A percentile compares a stretch with the other conserved stretches of the same genome.
Conservation (phyloP, 2,329 filamentous ascomycete species). For the Hymenoscyphus scutula region DNA sequence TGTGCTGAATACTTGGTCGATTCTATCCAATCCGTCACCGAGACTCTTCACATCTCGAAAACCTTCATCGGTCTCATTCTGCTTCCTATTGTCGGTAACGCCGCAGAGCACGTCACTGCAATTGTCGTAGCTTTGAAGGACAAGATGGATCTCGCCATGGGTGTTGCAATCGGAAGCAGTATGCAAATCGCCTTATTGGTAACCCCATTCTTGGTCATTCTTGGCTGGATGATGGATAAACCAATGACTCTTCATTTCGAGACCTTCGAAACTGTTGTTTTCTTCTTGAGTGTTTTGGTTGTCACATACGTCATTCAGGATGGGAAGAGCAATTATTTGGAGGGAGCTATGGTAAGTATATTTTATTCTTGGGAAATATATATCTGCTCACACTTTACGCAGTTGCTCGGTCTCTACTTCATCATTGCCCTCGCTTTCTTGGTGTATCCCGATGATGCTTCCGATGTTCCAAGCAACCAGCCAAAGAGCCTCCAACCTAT, state of each 20-base stretch:
- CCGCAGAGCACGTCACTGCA: slow-evolving; percentile 78
- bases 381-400: slow-evolving; percentile 36
- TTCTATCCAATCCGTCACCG: slow-evolving; percentile 71
- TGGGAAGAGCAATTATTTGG: slow-evolving; percentile 80
- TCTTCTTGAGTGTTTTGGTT: slow-evolving; percentile 72
- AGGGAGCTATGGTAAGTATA: slow-evolving; percentile 62
- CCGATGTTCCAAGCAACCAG: slow-evolving; percentile 3
- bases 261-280: slow-evolving; percentile 75
- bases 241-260: slow-evolving; percentile 78
- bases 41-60: slow-evolving; percentile 69
- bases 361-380: background rate
- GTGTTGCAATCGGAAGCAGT: slow-evolving; percentile 77
- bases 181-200: slow-evolving; percentile 82
- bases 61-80: slow-evolving; percentile 79
- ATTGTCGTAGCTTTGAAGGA: slow-evolving; percentile 75
- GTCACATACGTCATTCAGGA: slow-evolving; percentile 77
- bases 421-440: slow-evolving; percentile 61
- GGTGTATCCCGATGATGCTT: slow-evolving; percentile 55
- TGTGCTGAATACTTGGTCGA: slow-evolving; percentile 77
- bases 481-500: background rate
- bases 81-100: slow-evolving; percentile 77
- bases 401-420: slow-evolving; percentile 53
- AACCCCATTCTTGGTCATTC: slow-evolving; percentile 74
- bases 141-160: slow-evolving; percentile 75
- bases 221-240: slow-evolving; percentile 71